Evolutionary conservation across 1,139 yeast species (phyloP), one percentile per base, ranked within the genome.

Genomic region (Yamadazyma atlantica): DNA sequence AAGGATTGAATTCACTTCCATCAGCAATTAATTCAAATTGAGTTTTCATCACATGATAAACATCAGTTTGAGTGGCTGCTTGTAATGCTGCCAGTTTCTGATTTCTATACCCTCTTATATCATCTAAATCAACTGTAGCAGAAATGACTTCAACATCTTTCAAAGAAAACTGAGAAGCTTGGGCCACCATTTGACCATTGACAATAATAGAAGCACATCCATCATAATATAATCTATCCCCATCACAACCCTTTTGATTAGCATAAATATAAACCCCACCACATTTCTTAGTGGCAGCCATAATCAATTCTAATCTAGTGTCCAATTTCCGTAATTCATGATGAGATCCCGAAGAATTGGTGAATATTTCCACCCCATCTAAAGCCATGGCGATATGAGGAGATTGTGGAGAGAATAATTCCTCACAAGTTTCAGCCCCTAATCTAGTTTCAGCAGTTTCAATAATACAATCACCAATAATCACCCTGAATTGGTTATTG

Each of bases 381-480:
- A 92, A 69, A 0, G 96, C 80, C 87, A 92, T 82, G 23, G 80
- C 79, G 42, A 92, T 86, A 58, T 92, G 97, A 2, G 99, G 98
- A 8, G 96, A 82, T 49, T 88, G 84, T 1, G 98, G 98, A 0
- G 99, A 92, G 62, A 92, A 92, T 42, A 92, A 70, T 61, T 92
- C 99, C 58, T 92, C 99, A 60, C 99, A 92, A 2, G 98, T 92
- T 62, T 92, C 99, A 39, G 90, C 88, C 10, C 98, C 99, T 44
- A 92, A 73, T 35, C 85, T 81, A 0, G 97, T 88, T 53, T 89
- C 97, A 44, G 80, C 60, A 0, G 96, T 85, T 41, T 84, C 79
- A 36, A 92, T 67, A 6, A 88, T 83, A 43, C 95, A 94, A 66
- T 92, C 97, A 36, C 99, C 99, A 60, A 92, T 82, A 22, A 75